A percentile compares a stretch with the other conserved stretches of the same genome.
Evolutionary conservation across 495 filamentous ascomycete species (phyloP).

Genomic region (Elasticomyces elasticus): DNA sequence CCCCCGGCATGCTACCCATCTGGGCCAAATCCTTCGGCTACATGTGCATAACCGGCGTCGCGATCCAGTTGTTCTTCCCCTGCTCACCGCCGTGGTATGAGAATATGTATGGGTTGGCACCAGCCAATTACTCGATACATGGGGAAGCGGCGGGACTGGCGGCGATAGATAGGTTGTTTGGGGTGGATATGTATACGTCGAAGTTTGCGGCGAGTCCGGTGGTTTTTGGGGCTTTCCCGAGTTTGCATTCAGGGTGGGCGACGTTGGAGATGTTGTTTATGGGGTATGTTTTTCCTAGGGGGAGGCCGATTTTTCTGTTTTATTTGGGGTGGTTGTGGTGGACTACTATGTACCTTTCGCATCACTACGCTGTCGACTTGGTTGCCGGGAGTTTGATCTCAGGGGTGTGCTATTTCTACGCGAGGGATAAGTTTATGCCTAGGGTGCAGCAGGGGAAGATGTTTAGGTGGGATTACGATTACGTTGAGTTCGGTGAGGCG

Average conservation of each 20-base stretch:
- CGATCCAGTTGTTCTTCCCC: conserved; percentile 78
- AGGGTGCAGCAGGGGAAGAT: conserved; percentile 70
- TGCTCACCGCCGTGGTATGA: conserved; percentile 95
- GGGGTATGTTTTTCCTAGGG: conserved; percentile 73
- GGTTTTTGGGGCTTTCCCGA: conserved; percentile 91
- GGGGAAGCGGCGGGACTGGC: conserved; percentile 81
- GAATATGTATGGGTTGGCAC: conserved; percentile 74
- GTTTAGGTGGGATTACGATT: conserved; percentile 93
- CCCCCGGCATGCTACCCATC: conserved; percentile 73
- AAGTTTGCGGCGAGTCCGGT: conserved; percentile 78
- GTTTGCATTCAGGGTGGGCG: conserved; percentile 75
- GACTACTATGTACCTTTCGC: conserved; percentile 96
- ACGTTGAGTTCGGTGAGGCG: conserved; percentile 66
- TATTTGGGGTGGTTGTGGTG: conserved; percentile 93
- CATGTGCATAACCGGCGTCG: conserved; percentile 77
- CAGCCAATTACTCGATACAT: conserved; percentile 81
- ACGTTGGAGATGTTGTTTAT: conserved; percentile 88
- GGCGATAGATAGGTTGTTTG: conserved; percentile 78
- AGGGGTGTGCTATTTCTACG: conserved; percentile 67
- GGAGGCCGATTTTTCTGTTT: conserved; percentile 62
- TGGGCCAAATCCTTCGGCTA: conserved; percentile 83
- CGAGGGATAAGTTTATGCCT: conserved; percentile 69
- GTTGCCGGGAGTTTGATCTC: conserved; percentile 77
- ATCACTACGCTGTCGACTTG: conserved; percentile 91
- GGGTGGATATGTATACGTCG: conserved; percentile 84